Evolutionary conservation across 116 monocot species (phyloP).

Genomic region (Phalaenopsis hybrid): DNA sequence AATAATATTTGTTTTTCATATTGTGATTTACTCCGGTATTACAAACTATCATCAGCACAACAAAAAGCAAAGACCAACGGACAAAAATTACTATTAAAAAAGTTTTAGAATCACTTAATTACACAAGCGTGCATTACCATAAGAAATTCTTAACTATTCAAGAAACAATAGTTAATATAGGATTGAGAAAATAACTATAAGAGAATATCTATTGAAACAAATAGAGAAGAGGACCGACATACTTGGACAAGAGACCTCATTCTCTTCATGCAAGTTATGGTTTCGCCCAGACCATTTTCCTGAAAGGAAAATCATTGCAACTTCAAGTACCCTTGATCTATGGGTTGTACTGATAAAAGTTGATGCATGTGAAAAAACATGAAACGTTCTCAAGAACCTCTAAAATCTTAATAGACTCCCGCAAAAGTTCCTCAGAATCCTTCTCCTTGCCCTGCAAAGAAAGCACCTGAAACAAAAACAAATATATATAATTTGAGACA

Average conservation of each 20-base stretch:
- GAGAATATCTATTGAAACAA: not conserved
- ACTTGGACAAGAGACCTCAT: conserved; percentile 73
- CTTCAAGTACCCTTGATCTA: not conserved
- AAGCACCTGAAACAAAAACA: conserved; percentile 45
- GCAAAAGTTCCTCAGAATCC: conserved; percentile 62
- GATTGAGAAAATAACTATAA: not conserved
- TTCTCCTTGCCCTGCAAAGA: conserved; percentile 70
- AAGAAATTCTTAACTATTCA: not conserved
- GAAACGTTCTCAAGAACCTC: conserved; percentile 48
- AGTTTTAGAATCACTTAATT: not conserved
- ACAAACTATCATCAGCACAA: not conserved
- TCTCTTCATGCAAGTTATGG: conserved; percentile 50
- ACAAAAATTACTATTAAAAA: not conserved
- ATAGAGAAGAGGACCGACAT: not conserved
- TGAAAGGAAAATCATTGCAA: conserved; percentile 12
- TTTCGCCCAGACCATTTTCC: conserved; percentile 72
- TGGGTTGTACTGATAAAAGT: not conserved
- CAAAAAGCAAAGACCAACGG: not conserved
- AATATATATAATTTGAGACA: not conserved
- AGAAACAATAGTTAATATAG: not conserved
- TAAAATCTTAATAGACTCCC: conserved; percentile 82
- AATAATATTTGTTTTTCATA: too few species aligned
- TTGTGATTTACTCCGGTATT: too few species aligned
- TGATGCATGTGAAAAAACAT: conserved; percentile 1
- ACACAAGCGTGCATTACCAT: not conserved